Conservation (phyloP, 306 rosid genomes). For the Quercus parvula region DNA sequence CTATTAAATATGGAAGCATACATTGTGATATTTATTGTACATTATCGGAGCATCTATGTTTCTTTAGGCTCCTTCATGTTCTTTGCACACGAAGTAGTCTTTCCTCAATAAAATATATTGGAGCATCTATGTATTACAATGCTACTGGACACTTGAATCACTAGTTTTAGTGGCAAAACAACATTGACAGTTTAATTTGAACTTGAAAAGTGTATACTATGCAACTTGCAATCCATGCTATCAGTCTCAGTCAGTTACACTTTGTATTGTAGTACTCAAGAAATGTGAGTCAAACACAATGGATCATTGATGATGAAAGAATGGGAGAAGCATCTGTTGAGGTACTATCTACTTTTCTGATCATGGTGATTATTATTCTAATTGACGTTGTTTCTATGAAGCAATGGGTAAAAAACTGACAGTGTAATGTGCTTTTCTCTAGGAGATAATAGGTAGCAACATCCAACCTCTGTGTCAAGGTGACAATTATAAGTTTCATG, state of each 20-base stretch:
- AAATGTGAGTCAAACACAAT: constrained; percentile 91
- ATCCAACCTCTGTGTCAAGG: constrained; percentile 71
- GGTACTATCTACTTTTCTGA: constrained; percentile 41
- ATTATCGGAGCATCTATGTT: neutral
- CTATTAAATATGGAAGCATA: neutral
- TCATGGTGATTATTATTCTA: constrained; percentile 14
- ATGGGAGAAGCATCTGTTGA: constrained; percentile 96
- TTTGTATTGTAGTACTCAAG: constrained; percentile 73
- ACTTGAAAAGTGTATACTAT: constrained; percentile 2
- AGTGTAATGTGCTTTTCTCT: constrained; percentile 26
- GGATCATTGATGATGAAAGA: constrained; percentile 95
- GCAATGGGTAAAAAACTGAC: constrained; percentile 22
- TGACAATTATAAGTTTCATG: constrained; percentile 87
- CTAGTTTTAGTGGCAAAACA: neutral
- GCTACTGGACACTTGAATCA: neutral
- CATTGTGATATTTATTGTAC: neutral
- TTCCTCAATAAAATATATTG: neutral
- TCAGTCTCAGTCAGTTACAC: neutral
- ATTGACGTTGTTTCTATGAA: constrained; percentile 12
- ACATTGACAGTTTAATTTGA: neutral
- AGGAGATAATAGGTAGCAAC: constrained; percentile 78
- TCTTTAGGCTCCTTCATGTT: too few species aligned
- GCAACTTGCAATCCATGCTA: constrained; percentile 21
- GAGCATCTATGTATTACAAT: neutral
- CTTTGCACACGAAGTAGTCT: too few species aligned